These are phyloP conservation scores for Coemansia umbellata DNA, from an alignment of 192 early-diverging fungal genomes.

Conservation along the genomic window DNA sequence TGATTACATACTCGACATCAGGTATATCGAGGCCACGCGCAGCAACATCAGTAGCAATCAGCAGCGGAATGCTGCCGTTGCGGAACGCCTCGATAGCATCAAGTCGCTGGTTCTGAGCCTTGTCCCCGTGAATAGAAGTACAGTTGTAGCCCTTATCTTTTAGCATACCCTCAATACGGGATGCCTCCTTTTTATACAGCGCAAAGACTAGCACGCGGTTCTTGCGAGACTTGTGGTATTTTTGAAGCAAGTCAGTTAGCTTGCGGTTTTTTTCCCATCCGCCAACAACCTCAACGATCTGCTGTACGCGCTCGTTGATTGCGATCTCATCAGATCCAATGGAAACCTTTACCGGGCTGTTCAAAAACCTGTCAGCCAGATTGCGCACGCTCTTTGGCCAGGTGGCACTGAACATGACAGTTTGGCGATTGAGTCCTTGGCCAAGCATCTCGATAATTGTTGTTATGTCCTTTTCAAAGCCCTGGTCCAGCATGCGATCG, in stretches of 20 bases:
- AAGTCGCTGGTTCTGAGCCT: conserved; percentile 77
- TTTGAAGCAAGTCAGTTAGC: conserved; percentile 71
- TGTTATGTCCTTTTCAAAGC: conserved; percentile 88
- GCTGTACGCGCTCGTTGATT: conserved; percentile 79
- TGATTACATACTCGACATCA: conserved; percentile 93
- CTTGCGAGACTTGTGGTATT: conserved; percentile 80
- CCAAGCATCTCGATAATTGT: conserved; percentile 74
- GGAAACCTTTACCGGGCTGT: conserved; percentile 72
- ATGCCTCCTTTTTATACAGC: conserved; percentile 95
- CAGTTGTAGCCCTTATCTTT: conserved; percentile 74
- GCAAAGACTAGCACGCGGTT: conserved; percentile 93
- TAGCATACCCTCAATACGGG: conserved; percentile 71
- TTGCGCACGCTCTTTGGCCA: conserved; percentile 91
- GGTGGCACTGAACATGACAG: conserved; percentile 94
- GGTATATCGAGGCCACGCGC: conserved; percentile 86
- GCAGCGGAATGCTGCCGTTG: conserved; percentile 71
- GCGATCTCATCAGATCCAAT: conserved; percentile 87
- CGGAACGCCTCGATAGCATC: conserved; percentile 79
- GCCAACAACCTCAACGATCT: conserved; percentile 88
- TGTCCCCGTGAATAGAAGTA: conserved; percentile 88
- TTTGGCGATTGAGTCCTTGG: conserved; percentile 74
- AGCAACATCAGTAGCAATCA: conserved; percentile 94
- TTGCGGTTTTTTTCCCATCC: conserved; percentile 69
- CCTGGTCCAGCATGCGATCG: conserved; percentile 95
- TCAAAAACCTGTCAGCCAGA: conserved; percentile 78